Conservation (phyloP, 1,139 yeast species). For the Insectozyma bohioensis region DNA sequence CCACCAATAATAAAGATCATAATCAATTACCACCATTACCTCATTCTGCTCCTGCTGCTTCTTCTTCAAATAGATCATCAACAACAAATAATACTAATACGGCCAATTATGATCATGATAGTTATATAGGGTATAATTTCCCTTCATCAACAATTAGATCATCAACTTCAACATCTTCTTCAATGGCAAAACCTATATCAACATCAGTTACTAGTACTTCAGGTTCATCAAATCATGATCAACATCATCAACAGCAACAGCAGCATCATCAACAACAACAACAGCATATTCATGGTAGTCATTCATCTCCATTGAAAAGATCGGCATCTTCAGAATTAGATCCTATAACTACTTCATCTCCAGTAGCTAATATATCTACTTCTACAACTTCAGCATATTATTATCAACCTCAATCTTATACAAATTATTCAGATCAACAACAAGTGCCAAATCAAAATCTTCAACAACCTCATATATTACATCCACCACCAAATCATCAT, state of each 20-base stretch:
- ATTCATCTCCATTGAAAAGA: too few species aligned
- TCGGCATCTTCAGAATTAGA: neutral
- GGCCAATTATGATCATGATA: slow-evolving; percentile 1
- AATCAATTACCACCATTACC: neutral
- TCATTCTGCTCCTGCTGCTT: slow-evolving; percentile 3
- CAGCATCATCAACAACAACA: slow-evolving; percentile 3
- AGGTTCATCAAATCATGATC: neutral
- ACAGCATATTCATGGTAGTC: too few species aligned
- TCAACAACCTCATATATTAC: neutral
- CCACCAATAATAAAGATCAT: too few species aligned
- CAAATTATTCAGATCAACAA: too few species aligned
- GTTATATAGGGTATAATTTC: slow-evolving; percentile 7
- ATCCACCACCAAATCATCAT: neutral
- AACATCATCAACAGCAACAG: slow-evolving; percentile 1
- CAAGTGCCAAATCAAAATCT: too few species aligned
- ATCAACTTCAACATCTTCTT: neutral
- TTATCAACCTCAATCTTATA: too few species aligned
- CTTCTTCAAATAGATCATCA: neutral
- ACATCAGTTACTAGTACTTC: too few species aligned
- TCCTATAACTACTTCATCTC: neutral
- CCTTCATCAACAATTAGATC: too few species aligned
- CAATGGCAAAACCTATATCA: neutral
- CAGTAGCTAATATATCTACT: neutral
- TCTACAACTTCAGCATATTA: neutral
- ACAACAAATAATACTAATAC: too few species aligned